These are phyloP conservation scores for Fusarium fracticaudum DNA, from an alignment of 2,329 filamentous ascomycete genomes.

Conservation along the genomic window DNA sequence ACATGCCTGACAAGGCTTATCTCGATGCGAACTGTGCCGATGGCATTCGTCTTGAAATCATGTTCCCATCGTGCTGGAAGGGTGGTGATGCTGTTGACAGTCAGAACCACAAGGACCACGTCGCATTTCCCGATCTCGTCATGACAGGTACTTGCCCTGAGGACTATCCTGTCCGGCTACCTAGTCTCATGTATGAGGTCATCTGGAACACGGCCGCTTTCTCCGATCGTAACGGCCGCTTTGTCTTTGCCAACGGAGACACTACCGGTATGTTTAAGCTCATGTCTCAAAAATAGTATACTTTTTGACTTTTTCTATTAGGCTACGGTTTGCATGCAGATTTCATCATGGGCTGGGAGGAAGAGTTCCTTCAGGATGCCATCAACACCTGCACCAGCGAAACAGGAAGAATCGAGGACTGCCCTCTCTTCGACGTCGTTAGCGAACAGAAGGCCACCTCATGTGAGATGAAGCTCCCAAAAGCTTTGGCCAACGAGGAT, in stretches of 20 bases:
- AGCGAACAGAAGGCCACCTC: constrained; percentile 62
- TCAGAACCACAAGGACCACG: constrained; percentile 68
- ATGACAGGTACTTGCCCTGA: constrained; percentile 80
- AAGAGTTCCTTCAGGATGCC: constrained; percentile 74
- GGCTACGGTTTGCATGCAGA: constrained; percentile 82
- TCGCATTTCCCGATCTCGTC: constrained; percentile 81
- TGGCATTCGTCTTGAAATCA: constrained; percentile 83
- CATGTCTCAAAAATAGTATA: constrained; percentile 34
- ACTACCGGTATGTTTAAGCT: constrained; percentile 64
- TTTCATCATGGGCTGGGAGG: constrained; percentile 83
- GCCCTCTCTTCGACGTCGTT: constrained; percentile 78
- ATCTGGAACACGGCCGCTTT: constrained; percentile 82
- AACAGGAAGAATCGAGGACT: constrained; percentile 77
- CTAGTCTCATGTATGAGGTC: constrained; percentile 84
- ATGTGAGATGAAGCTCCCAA: constrained; percentile 72
- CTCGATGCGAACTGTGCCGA: constrained; percentile 84
- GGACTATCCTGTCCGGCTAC: constrained; percentile 72
- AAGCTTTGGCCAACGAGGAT: constrained; percentile 66
- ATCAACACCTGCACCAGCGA: constrained; percentile 77
- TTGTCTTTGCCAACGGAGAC: constrained; percentile 83
- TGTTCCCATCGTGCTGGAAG: constrained; percentile 93
- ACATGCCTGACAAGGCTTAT: constrained; percentile 80
- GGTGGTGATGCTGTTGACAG: constrained; percentile 70
- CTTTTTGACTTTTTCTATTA: constrained; percentile 77
- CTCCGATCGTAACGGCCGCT: constrained; percentile 69